A percentile compares a stretch with the other conserved stretches of the same genome.
phyloP scores from a whole-genome alignment of 352 stramenopile genomes.

The Globisporangium lucens region DNA sequence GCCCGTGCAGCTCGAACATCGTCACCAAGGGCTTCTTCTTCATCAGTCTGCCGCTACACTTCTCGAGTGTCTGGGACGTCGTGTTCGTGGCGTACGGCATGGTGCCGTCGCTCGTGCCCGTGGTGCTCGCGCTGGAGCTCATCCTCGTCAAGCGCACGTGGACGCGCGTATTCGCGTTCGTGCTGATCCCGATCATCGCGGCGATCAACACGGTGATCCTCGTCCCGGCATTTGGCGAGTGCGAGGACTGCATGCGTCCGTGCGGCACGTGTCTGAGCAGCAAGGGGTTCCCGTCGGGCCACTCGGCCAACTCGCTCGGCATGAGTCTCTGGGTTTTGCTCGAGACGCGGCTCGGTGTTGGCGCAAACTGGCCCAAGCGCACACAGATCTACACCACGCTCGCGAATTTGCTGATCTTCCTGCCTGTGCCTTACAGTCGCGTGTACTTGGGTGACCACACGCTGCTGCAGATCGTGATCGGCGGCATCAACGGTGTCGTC shows the following conservation, averaged over 20 bases:
- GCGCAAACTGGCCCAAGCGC: conserved; percentile 19
- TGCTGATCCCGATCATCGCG: conserved; percentile 47
- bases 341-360: conserved; percentile 36
- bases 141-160: conserved; percentile 42
- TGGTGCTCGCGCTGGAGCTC: conserved; percentile 37
- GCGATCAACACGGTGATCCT: conserved; percentile 39
- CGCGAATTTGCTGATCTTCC: conserved; percentile 29
- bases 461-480: conserved; percentile 41
- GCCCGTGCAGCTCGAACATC: conserved; percentile 44
- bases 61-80: conserved; percentile 45
- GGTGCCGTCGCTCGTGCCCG: conserved; percentile 50
- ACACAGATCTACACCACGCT: conserved; percentile 19
- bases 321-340: conserved; percentile 48
- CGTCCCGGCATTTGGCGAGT: conserved; percentile 40
- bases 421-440: conserved; percentile 54
- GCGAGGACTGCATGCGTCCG: conserved; percentile 40
- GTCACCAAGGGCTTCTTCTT: conserved; percentile 49
- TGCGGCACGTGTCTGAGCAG: conserved; percentile 45
- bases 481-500: conserved; percentile 32
- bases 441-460: conserved; percentile 63
- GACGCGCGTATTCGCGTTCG: conserved; percentile 41
- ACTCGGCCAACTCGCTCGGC: conserved; percentile 50
- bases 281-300: conserved; percentile 52
- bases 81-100: conserved; percentile 51
- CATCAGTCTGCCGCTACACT: conserved; percentile 37